Base-by-base conservation (phyloP, 208 protist species). In the Naegleria lovaniensis region DNA sequence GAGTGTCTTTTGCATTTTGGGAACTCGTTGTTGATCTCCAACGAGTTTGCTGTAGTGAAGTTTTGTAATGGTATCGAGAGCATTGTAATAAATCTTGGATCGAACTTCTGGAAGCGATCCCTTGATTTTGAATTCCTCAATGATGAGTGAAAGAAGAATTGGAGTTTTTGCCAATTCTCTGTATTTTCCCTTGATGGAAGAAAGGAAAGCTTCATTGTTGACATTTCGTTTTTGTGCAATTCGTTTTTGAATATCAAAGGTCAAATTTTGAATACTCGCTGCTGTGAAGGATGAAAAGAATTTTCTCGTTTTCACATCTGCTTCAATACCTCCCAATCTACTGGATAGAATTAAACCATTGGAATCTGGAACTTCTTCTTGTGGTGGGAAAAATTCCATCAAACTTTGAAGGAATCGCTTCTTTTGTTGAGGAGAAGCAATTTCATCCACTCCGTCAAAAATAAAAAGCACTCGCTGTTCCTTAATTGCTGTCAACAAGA, bases 381-480 rank as follows among this genome's bases (percentile, higher is more conserved):
- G 83, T 29, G 11, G 33, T 89, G 19, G 29, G 9, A 29, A 38
- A 7, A 39, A 67, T 40, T 38, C 13, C 0, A 38, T 41, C 67
- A 79, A 33, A 79, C 25, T 36, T 79, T 13, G 33, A 9, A 51
- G 1, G 3, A 89, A 11, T 41, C 11, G 13, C 5, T 29, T 89
- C 29, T 89, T 89, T 33, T 67, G 36, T 41, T 75, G 11, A 29
- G 67, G 67, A 79, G 29, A 36, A 40, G 85, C 85, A 36, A 40
- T 40, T 89, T 89, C 85, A 40, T 89, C 85, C 3, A 89, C 5
- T 40, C 85, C 85, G 67, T 89, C 85, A 29, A 89, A 67, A 33
- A 89, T 33, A 6, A 89, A 41, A 3, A 89, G 6, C 4, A 40
- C 85, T 11, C 33, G 25, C 19, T 89, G 5, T 36, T 89, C 19